Base-by-base conservation (phyloP, 169 alveolate species). In the Eimeria brunetti region DNA sequence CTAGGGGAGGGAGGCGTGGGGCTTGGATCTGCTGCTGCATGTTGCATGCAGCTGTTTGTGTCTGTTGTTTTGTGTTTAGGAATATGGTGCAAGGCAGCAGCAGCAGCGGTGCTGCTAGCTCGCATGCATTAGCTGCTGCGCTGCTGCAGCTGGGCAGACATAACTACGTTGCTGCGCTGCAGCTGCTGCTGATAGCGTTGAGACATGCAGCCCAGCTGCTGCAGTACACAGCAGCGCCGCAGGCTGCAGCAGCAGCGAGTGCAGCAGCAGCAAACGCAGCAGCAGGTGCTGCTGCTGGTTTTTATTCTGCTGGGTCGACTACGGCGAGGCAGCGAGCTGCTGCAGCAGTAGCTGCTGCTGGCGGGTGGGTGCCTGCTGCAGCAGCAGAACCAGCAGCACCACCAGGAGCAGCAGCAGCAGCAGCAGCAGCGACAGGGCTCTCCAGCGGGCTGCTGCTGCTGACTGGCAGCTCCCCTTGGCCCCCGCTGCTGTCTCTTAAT, bases 41-140 rank as follows among this genome's bases (percentile, higher is more conserved):
- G 64, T 38, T 11, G 1, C 11, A 5, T 51, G 90, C 64, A 6
- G 46, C 46, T 41, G 46, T 4, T 41, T 60, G 44, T 60, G 78
- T 51, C 16, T 16, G 3, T 7, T 83, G 33, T 56, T 60, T 30
- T 81, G 89, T 51, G 46, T 51, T 33, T 22, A 85, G 91, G 62
- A 85, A 85, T 58, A 85, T 60, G 80, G 91, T 85, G 14, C 91
- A 85, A 18, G 91, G 91, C 7, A 85, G 91, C 67, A 36, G 69
- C 91, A 46, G 91, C 91, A 56, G 80, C 80, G 91, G 91, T 33
- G 91, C 91, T 85, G 91, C 91, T 6, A 20, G 64, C 62, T 85
- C 91, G 51, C 91, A 46, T 56, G 91, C 91, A 16, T 46, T 85
- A 38, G 91, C 91, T 22, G 91, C 78, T 33, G 91, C 91, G 11